Evolutionary conservation across 2,329 filamentous ascomycete species (phyloP).

Genomic region (Xylaria sp.): DNA sequence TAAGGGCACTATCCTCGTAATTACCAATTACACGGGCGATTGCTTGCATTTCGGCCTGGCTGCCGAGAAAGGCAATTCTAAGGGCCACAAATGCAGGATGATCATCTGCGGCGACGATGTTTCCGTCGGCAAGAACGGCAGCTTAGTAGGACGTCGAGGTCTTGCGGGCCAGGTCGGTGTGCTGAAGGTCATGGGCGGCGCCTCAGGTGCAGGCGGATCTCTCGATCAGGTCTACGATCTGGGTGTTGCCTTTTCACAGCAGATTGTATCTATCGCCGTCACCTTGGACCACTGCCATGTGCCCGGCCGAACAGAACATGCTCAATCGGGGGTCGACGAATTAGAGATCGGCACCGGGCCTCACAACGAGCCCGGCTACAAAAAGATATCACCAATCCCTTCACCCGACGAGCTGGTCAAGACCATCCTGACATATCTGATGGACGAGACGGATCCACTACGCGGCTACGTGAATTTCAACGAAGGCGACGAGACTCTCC

Average conservation of each 20-base stretch:
- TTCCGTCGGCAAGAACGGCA: constrained; percentile 67
- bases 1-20: constrained; percentile 67
- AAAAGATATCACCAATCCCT: constrained; percentile 64
- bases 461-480: constrained; percentile 61
- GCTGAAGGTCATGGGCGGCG: constrained; percentile 66
- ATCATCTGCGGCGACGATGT: constrained; percentile 74
- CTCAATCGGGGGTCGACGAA: constrained; percentile 60
- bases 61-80: constrained; percentile 65
- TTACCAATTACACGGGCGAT: constrained; percentile 74
- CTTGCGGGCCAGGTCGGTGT: constrained; percentile 70
- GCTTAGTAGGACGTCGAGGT: constrained; percentile 69
- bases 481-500: constrained; percentile 59
- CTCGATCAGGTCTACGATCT: constrained; percentile 62
- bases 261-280: constrained; percentile 67
- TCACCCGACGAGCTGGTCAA: constrained; percentile 61
- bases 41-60: constrained; percentile 71
- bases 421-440: constrained; percentile 67
- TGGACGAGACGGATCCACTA: constrained; percentile 65
- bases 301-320: constrained; percentile 61
- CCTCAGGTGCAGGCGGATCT: constrained; percentile 57
- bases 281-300: constrained; percentile 71
- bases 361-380: constrained; percentile 73
- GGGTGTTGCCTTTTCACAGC: constrained; percentile 59
- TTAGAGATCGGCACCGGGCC: constrained; percentile 73
- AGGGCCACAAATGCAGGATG: constrained; percentile 64